Evolutionary conservation across 208 protist genomes (phyloP), one percentile per base, ranked within the genome.

Genomic region (Trypanosoma congolense): DNA sequence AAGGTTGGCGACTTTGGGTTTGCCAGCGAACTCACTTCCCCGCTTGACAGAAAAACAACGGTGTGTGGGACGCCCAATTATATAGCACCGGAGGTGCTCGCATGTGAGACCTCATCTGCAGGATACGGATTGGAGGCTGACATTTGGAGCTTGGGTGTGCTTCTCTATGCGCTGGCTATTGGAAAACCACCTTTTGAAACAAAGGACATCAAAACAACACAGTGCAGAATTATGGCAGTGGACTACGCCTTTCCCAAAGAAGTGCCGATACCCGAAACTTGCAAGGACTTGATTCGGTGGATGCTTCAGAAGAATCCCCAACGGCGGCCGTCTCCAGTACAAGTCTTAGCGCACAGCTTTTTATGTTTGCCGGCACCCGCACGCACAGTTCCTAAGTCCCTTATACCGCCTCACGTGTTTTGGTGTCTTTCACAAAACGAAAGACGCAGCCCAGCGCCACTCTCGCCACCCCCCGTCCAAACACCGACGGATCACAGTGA

Each of bases 51-150:
- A 41, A 81, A 90, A 44, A 70, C 63, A 43, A 96, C 90, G 18
- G 75, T 87, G 19, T 98, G 96, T 70, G 96, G 96, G 2, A 98
- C 96, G 26, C 95, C 96, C 16, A 98, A 98, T 76, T 98, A 98
- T 76, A 95, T 97, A 25, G 96, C 96, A 9, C 94, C 95, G 14
- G 96, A 98, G 55, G 69, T 90, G 40, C 40, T 87, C 10, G 44
- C 49, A 10, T 53, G 10, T 38, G 71, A 74, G 2, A 71, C 85
- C 24, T 68, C 59, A 33, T 62, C 68, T 14, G 14, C 45, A 16
- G 81, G 84, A 0, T 96, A 98, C 71, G 90, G 92, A 35, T 84
- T 93, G 56, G 81, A 85, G 38, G 93, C 93, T 9, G 97, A 98
- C 65, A 96, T 94, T 71, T 98, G 97, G 96, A 80, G 77, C 38